Evolutionary conservation across 805 yeast species (phyloP), one percentile per base, ranked within the genome.

Genomic region (Pichia gijzeniarum): DNA sequence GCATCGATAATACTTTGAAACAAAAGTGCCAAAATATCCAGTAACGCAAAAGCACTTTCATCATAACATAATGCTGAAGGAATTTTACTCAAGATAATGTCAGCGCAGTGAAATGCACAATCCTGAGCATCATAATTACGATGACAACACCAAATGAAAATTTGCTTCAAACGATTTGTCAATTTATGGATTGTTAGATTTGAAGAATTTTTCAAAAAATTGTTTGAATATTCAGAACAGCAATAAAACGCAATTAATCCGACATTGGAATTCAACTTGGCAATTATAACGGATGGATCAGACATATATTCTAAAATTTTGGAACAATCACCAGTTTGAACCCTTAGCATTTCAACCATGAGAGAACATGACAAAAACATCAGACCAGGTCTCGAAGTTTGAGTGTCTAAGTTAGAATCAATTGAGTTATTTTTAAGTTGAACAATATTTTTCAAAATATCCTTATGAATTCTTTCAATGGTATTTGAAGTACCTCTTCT

Each of bases 311-410:
- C 72, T 44, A 91, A 72, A 31, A 80, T 69, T n/a, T 80, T 79
- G 0, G 95, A 80, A 53, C 95, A 84, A 52, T 83, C 82, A 13
- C 97, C 98, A 8, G 83, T 71, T 43, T 74, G 78, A 18, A 85
- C 85, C 48, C 99, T 73, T 42, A 88, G 69, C 17, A 79, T 71
- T 67, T 93, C 99, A 32, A 91, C 71, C 46, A 89, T 73, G 4
- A 83, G 70, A 0, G 95, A 73, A 0, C 98, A 85, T 0, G 96
- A 81, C 53, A 93, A 67, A 60, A 93, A 93, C 85, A 91, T 85
- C 51, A 86, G 70, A 55, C 86, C 86, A 4, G 95, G 82, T 53
- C 80, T 77, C 0, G 93, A 79, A 43, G 85, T 57, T 41, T 62
- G 41, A 70, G 60, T 51, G 74, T 72, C 56, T 74, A 62, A 52